Conservation (phyloP, 1,284 basidiomycete genomes). For the Fomitopsis schrenkii region DNA sequence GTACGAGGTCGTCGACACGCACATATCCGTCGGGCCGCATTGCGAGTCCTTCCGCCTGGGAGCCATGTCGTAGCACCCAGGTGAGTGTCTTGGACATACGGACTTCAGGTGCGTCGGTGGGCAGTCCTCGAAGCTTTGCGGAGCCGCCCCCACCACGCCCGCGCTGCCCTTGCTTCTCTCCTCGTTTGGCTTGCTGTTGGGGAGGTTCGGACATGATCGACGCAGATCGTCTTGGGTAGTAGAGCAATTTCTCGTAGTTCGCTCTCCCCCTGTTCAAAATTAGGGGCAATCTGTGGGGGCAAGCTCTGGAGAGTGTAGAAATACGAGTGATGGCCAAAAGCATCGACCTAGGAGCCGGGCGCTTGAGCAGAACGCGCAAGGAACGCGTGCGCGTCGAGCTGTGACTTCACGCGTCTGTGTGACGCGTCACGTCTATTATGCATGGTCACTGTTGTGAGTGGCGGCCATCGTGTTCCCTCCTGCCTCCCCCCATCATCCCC, state of each 20-base stretch:
- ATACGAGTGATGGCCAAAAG: neutral
- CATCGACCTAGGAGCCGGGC: neutral
- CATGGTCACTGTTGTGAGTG: neutral
- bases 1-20: slow-evolving; percentile 67
- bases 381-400: neutral
- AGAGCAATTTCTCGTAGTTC: too few species aligned
- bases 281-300: neutral
- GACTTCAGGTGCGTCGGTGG: slow-evolving; percentile 46
- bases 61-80: slow-evolving; percentile 84
- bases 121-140: slow-evolving; percentile 42
- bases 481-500: neutral
- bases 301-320: neutral
- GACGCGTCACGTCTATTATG: neutral
- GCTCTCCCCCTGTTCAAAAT: too few species aligned
- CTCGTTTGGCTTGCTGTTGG: slow-evolving; percentile 9
- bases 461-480: neutral
- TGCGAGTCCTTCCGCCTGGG: slow-evolving; percentile 65
- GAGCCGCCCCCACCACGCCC: slow-evolving; percentile 13
- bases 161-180: slow-evolving; percentile 5
- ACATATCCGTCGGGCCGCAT: slow-evolving; percentile 83
- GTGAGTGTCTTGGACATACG: slow-evolving; percentile 76
- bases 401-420: neutral
- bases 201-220: neutral
- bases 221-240: neutral
- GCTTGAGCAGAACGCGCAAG: neutral